Base-by-base conservation (phyloP, 495 filamentous ascomycete genomes). In the Talaromyces stipitatus region DNA sequence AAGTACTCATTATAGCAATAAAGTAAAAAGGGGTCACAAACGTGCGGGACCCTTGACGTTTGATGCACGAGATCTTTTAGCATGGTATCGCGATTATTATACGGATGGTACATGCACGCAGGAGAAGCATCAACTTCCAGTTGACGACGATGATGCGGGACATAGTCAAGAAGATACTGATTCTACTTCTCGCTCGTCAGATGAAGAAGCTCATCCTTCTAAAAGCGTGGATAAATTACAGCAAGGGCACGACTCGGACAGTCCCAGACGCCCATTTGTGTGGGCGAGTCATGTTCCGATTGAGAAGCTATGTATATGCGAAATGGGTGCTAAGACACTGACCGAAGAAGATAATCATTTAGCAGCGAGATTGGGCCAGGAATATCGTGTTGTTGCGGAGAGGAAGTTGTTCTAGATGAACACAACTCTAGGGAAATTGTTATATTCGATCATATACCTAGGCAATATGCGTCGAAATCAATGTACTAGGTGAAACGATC, bases 311-410 rank as follows among this genome's bases (percentile, higher is more conserved):
- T 82, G 78, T 28, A 84, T 95, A 50, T 92, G 86, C 64, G 80
- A 79, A 68, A 91, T 92, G 88, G 88, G 88, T 1, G 87, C 89
- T 38, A 84, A 82, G 75, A 81, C 81, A 62, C 64, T 79, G 18
- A 69, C 79, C 55, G 61, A 58, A 7, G 62, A 66, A 28, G 60
- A 62, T 26, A 55, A 58, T 41, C 66, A 58, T 27, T 52, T 70
- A 59, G 72, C 69, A 55, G 61, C 55, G 22, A 66, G 75, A 4
- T 52, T 78, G 20, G 66, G 74, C 18, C 72, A 78, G 61, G 65
- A 74, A 54, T 80, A 80, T 56, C 62, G 36, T 3, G 68, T 73
- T 51, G 61, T 80, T 54, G 70, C 68, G 2, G 60, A 75, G 58
- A 67, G 66, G 36, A 68, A 55, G 12, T 41, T 78, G 36, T 56